These are phyloP conservation scores for Hyphodiscus hymeniophilus DNA, from an alignment of 495 filamentous ascomycete species.

Conservation along the genomic window DNA sequence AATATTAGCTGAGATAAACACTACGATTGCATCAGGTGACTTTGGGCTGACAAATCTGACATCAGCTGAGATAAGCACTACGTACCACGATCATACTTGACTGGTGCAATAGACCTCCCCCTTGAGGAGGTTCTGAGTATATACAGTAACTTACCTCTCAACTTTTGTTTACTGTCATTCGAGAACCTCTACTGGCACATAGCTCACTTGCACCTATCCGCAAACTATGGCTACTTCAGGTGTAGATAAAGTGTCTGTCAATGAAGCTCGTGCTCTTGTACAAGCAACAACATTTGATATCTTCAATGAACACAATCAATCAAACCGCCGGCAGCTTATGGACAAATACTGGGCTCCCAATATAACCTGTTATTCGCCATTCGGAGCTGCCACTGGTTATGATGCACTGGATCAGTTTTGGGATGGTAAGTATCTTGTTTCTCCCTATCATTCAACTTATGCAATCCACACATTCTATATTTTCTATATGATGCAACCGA, in stretches of 20 bases:
- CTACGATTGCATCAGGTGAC: no score
- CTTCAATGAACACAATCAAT: constrained; percentile 4
- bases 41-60: no score
- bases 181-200: no score
- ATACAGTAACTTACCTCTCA: no score
- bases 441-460: neutral
- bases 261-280: constrained; percentile 3
- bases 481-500: neutral
- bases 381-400: constrained; percentile 2
- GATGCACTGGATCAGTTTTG: constrained; percentile 1
- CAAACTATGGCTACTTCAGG: constrained; percentile 1
- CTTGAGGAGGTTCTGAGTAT: no score
- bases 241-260: constrained; percentile 1
- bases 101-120: no score
- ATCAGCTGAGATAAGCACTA: no score
- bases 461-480: neutral
- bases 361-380: constrained; percentile 4
- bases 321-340: constrained; percentile 4
- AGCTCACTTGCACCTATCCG: no score
- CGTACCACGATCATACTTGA: no score
- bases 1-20: no score
- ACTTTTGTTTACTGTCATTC: no score
- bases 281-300: constrained; percentile 2
- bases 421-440: constrained; percentile 3
- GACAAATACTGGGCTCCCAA: constrained; percentile 1